Conservation (phyloP, 2,329 filamentous ascomycete genomes). For the Cordyceps fumosorosea region DNA sequence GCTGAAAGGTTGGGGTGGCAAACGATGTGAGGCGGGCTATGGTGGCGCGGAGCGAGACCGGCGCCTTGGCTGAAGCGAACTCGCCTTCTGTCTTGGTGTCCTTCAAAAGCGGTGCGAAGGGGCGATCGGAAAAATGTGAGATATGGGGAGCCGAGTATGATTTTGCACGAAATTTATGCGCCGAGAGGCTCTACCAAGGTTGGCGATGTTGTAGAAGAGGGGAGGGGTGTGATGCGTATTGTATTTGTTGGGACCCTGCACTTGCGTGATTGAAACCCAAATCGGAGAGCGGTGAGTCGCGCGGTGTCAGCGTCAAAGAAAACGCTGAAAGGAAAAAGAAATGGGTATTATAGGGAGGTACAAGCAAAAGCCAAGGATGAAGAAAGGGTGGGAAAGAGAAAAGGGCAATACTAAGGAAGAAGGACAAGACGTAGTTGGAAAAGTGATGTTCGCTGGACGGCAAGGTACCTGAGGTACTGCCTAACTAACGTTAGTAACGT, state of each 20-base stretch:
- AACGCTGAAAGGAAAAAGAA: neutral
- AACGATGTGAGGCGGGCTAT: neutral
- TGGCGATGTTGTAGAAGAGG: too few species aligned
- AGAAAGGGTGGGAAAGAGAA: neutral
- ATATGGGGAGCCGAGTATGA: neutral
- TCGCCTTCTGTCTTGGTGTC: neutral
- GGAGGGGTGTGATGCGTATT: neutral
- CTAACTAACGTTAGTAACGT: too few species aligned
- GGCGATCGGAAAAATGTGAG: neutral
- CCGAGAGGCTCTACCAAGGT: neutral
- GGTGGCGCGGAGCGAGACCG: neutral
- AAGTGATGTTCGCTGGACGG: neutral
- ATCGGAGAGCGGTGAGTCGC: slow-evolving; percentile 1
- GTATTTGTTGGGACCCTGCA: neutral
- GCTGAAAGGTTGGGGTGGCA: slow-evolving; percentile 23
- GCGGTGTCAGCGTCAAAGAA: neutral
- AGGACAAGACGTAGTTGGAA: neutral
- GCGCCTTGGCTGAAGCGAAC: neutral
- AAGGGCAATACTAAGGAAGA: neutral
- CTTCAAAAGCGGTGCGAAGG: neutral
- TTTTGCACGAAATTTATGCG: neutral
- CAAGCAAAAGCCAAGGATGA: neutral
- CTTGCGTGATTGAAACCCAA: slow-evolving; percentile 3
- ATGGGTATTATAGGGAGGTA: neutral
- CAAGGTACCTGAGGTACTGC: too few species aligned